Percentiles rank a stretch among this genome's conserved stretches.
Evolutionary conservation across 108 stramenopile species (phyloP).

Genomic region (Nitzschia sp.): DNA sequence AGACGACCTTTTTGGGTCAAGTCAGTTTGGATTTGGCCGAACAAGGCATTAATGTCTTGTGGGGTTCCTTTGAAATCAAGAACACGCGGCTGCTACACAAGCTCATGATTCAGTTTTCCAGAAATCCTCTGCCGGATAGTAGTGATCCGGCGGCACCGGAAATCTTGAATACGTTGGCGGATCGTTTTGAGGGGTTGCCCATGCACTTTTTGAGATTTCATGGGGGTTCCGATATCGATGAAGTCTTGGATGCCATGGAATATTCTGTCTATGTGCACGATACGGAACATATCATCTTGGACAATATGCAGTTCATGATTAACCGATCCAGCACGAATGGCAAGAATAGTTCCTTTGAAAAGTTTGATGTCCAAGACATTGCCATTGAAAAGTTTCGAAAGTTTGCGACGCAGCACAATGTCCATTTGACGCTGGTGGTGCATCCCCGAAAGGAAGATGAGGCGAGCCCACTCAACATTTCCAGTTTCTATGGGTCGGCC

Average conservation of each 20-base stretch:
- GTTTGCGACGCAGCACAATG: constrained; percentile 95
- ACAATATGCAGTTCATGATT: constrained; percentile 99
- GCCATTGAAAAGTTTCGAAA: constrained; percentile 96
- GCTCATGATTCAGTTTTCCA: constrained; percentile 87
- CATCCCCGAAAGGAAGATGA: constrained; percentile 98
- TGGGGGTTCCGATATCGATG: constrained; percentile 91
- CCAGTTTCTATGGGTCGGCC: constrained; percentile 92
- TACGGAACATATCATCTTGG: constrained; percentile 84
- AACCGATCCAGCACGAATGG: constrained; percentile 37
- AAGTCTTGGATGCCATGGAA: constrained; percentile 96
- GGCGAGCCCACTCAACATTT: constrained; percentile 72
- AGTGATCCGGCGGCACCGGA: constrained; percentile 39
- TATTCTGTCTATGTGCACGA: constrained; percentile 94
- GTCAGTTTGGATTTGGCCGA: constrained; percentile 91
- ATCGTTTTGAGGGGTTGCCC: constrained; percentile 89
- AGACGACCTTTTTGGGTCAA: constrained; percentile 95
- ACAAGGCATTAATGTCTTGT: constrained; percentile 87
- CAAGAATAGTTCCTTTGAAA: constrained; percentile 50
- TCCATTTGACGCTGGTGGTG: constrained; percentile 94
- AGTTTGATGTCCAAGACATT: constrained; percentile 92
- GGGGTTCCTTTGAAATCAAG: constrained; percentile 98
- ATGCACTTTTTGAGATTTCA: constrained; percentile 95
- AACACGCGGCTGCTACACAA: constrained; percentile 91
- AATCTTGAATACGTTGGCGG: constrained; percentile 62
- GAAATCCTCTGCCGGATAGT: constrained; percentile 65